Evolutionary conservation across 1,284 basidiomycete genomes (phyloP), one percentile per base, ranked within the genome.

Genomic region (Waitea zeae): DNA sequence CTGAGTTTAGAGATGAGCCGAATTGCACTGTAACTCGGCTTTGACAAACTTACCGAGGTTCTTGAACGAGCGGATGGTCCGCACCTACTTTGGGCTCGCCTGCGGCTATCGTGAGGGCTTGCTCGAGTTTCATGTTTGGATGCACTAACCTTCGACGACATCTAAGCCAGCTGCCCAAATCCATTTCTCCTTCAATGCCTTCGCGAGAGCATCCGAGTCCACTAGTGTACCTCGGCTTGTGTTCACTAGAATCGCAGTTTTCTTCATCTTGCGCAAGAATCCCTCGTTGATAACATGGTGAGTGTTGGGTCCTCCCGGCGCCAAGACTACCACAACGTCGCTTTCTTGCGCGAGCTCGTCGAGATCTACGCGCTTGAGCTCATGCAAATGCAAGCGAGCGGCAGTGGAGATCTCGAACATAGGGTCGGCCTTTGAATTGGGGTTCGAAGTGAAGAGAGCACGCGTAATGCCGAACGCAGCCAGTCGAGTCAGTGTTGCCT

Each of bases 151-250:
- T 43, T 90, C 87, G 9, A 96, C 73, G 20, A 97, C 93, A 52
- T 98, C 93, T 4, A 98, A 48, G 0, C 87, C 93, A 0, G 93
- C 93, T 15, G 78, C 90, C 62, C 81, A 93, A 29, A 97, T 81
- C 66, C 75, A 73, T 2, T 68, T 68, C 41, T 77, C 68, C 32
- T 61, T 58, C 31, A 97, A 56, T 0, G 90, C 92, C 39, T 67
- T 70, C 1, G 79, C 79, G 6, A 98, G 67, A 6, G 92, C 92
- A 28, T 81, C 72, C 3, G 80, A 83, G 51, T 97, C 88, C 9
- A 98, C 82, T 4, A 96, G 58, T 0, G 84, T 69, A 5, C 87
- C 86, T 22, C 88, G 59, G 13, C 72, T 70, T 1, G 78, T 68
- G 48, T 95, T 95, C 29, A 93, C 74, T 12, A 95, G 52, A 18